These are phyloP conservation scores for Suhomyces coccinellae DNA, from an alignment of 1,139 yeast genomes.

Conservation along the genomic window DNA sequence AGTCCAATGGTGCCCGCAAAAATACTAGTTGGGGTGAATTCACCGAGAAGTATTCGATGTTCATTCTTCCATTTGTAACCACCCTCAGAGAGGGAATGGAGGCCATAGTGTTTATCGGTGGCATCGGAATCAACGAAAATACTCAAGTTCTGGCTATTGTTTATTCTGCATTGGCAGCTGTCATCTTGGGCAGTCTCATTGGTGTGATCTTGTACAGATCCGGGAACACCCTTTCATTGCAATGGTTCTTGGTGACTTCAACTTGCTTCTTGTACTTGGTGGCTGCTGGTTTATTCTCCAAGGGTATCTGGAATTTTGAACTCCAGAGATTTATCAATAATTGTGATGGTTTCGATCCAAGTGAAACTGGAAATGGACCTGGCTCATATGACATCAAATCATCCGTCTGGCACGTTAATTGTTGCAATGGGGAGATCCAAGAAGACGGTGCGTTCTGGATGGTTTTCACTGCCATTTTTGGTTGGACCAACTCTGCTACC, in stretches of 20 bases:
- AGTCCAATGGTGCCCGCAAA: conserved; percentile 3
- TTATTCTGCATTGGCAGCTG: conserved; percentile 32
- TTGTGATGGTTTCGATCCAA: conserved; percentile 48
- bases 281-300: conserved; percentile 48
- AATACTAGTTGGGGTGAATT: conserved; percentile 4
- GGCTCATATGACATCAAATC: conserved; percentile 44
- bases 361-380: conserved; percentile 51
- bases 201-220: conserved; percentile 43
- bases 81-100: conserved; percentile 51
- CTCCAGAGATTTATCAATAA: conserved; percentile 40
- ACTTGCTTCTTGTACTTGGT: conserved; percentile 45
- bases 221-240: conserved; percentile 44
- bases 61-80: conserved; percentile 46
- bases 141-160: conserved; percentile 36
- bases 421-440: conserved; percentile 42
- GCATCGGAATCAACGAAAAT: conserved; percentile 47
- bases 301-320: conserved; percentile 50
- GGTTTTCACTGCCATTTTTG: conserved; percentile 59
- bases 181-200: conserved; percentile 34
- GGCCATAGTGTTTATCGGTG: conserved; percentile 49
- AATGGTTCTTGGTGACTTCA: conserved; percentile 41
- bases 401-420: conserved; percentile 50
- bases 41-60: conserved; percentile 40
- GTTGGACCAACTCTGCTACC: conserved; percentile 96
- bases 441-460: conserved; percentile 48